Evolutionary conservation across 2,329 filamentous ascomycete species (phyloP), one percentile per base, ranked within the genome.

Genomic region (Botryotinia calthae): DNA sequence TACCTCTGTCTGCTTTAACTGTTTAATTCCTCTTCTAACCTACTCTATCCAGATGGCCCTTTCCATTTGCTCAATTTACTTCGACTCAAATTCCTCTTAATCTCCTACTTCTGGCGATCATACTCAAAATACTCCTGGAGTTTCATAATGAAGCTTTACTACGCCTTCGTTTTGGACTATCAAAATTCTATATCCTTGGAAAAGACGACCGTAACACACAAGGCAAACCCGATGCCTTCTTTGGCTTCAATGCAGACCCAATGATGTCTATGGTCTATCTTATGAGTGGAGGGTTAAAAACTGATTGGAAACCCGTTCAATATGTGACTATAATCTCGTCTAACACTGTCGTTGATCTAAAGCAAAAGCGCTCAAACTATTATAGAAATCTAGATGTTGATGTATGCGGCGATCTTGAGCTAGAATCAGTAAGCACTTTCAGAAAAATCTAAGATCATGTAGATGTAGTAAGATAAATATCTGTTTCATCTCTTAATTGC

Each of bases 381-480:
- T 2, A 3, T 28, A 28, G 16, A 28, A 25, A 14, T n/a, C 25
- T 16, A 54, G 25, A 7, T 54, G 25, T 54, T 7, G 25, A 16
- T 25, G 16, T 54, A 16, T 54, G 25, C 51, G n/a, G 51, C 16
- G 2, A 16, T 28, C 5, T 16, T 16, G 25, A 54, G 5, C 51
- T 5, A 2, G 7, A 6, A 3, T 22, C 1, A 25, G 25, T 16
- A 54, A 8, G 2, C 1, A 54, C 25, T 54, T 28, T 5, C 5
- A 0, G 0, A 28, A 4, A 54, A 0, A 54, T 28, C 25, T 51
- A n/a, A 4, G 5, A 4, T 6, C 34, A 34, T n/a, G 2, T 28
- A 2, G 0, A n/a, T 51, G 22, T 2, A n/a, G 10, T 51, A 1
- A 0, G 4, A 12, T 12, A 2, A 0, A 25, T 4, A 14, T 51